phyloP scores from a whole-genome alignment of 2,329 filamentous ascomycete species.

The Fusarium goolgardi region DNA sequence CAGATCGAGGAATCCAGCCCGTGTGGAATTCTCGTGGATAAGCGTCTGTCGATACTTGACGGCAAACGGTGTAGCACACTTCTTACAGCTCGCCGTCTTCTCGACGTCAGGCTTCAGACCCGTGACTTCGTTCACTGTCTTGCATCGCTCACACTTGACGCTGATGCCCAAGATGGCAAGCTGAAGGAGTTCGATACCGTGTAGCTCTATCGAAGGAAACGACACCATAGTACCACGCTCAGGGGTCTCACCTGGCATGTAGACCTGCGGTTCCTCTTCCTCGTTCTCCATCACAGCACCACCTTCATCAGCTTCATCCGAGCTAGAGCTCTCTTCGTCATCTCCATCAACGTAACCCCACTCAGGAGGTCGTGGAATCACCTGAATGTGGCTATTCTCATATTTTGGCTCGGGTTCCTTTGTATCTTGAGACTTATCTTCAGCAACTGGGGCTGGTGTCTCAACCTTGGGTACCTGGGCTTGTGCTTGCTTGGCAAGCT shows the following conservation, averaged over 20 bases:
- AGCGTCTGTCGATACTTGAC: slow-evolving; percentile 73
- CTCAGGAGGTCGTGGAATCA: slow-evolving; percentile 81
- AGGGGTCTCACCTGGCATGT: slow-evolving; percentile 47
- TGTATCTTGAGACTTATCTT: slow-evolving; percentile 12
- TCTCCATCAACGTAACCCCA: slow-evolving; percentile 67
- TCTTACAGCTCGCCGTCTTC: slow-evolving; percentile 67
- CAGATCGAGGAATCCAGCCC: slow-evolving; percentile 82
- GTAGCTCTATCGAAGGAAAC: slow-evolving; percentile 80
- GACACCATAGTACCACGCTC: slow-evolving; percentile 82
- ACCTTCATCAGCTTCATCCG: slow-evolving; percentile 56
- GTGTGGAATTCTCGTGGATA: slow-evolving; percentile 77
- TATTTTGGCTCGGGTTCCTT: slow-evolving; percentile 12
- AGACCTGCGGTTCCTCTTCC: slow-evolving; percentile 35
- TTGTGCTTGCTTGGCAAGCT: slow-evolving; percentile 67
- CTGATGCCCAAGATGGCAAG: slow-evolving; percentile 74
- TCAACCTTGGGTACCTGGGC: slow-evolving; percentile 57
- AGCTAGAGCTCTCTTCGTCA: slow-evolving; percentile 61
- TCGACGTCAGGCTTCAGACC: slow-evolving; percentile 68
- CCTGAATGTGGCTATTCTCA: slow-evolving; percentile 72
- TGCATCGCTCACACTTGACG: slow-evolving; percentile 84
- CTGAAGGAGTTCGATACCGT: slow-evolving; percentile 81
- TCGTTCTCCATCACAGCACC: slow-evolving; percentile 55
- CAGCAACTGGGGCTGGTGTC: slow-evolving; percentile 18
- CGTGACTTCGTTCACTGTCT: slow-evolving; percentile 75
- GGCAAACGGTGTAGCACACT: slow-evolving; percentile 65